phyloP scores from a whole-genome alignment of 805 yeast genomes.

The Yarrowia osloensis region DNA sequence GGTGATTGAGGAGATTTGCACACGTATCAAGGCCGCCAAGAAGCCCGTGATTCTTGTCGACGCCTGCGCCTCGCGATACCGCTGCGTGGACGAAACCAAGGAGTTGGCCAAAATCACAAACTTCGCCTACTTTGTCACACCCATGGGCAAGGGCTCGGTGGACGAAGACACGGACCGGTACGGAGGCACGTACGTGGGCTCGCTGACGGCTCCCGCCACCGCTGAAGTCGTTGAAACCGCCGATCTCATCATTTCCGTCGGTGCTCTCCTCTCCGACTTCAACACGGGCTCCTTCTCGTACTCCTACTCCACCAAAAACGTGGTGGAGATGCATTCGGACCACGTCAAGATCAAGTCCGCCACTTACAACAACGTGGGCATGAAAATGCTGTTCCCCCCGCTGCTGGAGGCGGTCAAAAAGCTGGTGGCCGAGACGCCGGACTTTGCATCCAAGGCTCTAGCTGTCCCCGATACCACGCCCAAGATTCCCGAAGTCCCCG shows the following conservation, averaged over 20 bases:
- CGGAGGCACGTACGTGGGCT: constrained; percentile 85
- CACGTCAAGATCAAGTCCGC: constrained; percentile 55
- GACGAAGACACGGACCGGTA: constrained; percentile 72
- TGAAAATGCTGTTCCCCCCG: constrained; percentile 49
- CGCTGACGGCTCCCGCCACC: constrained; percentile 72
- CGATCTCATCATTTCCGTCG: constrained; percentile 75
- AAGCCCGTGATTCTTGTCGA: constrained; percentile 79
- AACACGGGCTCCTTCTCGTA: constrained; percentile 80
- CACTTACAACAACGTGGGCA: constrained; percentile 54
- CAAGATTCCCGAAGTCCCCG: constrained; percentile 54
- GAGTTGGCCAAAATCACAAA: constrained; percentile 65
- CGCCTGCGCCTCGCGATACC: constrained; percentile 84
- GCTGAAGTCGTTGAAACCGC: constrained; percentile 70
- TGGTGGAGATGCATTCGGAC: constrained; percentile 59
- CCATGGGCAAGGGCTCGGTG: constrained; percentile 84
- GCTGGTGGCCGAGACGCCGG: constrained; percentile 33
- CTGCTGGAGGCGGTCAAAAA: constrained; percentile 33
- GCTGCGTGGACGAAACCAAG: constrained; percentile 62
- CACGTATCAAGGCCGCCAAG: constrained; percentile 57
- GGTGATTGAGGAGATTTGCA: constrained; percentile 55
- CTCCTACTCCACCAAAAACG: constrained; percentile 54
- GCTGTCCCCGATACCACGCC: constrained; percentile 59
- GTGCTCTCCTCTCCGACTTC: constrained; percentile 83
- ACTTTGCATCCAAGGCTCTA: constrained; percentile 46
- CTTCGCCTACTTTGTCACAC: constrained; percentile 82